Percentiles rank a stretch among this genome's conserved stretches.
Conservation (phyloP, 768 basidiomycete genomes). For the Hemileccinum impolitum region DNA sequence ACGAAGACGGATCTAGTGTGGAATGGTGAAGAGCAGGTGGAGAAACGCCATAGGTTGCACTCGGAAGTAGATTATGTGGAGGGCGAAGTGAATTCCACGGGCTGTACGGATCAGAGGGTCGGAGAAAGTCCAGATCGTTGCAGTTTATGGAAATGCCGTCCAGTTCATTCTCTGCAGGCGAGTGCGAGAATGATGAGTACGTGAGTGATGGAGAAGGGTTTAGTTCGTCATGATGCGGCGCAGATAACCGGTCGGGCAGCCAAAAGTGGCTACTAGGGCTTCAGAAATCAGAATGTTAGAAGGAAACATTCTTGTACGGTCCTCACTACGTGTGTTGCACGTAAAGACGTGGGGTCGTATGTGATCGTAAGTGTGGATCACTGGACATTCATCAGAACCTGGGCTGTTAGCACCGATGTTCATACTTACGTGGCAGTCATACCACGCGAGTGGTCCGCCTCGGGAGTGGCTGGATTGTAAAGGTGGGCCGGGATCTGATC, state of each 20-base stretch:
- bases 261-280: conserved; percentile 3
- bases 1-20: not conserved
- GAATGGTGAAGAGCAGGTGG: not conserved
- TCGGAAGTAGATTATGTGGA: not conserved
- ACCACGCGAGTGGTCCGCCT: not conserved
- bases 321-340: conserved; percentile 11
- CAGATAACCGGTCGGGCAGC: not conserved
- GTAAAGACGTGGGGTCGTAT: not conserved
- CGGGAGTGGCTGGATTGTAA: not conserved
- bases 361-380: not conserved
- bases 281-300: not conserved
- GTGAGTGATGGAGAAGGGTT: not conserved
- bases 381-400: conserved; percentile 11
- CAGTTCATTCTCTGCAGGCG: not conserved
- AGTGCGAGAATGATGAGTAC: not conserved
- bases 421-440: conserved; percentile 9
- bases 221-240: conserved; percentile 1
- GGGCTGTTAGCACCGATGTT: not conserved
- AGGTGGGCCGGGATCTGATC: conserved; percentile 1
- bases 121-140: not conserved
- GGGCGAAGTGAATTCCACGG: conserved; percentile 5
- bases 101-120: not conserved
- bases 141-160: not conserved
- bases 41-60: not conserved
- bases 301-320: not conserved